Evolutionary conservation across 176 grass and related monocot genomes (phyloP), one percentile per base, ranked within the genome.

Genomic region (Alopecurus myosuroides): DNA sequence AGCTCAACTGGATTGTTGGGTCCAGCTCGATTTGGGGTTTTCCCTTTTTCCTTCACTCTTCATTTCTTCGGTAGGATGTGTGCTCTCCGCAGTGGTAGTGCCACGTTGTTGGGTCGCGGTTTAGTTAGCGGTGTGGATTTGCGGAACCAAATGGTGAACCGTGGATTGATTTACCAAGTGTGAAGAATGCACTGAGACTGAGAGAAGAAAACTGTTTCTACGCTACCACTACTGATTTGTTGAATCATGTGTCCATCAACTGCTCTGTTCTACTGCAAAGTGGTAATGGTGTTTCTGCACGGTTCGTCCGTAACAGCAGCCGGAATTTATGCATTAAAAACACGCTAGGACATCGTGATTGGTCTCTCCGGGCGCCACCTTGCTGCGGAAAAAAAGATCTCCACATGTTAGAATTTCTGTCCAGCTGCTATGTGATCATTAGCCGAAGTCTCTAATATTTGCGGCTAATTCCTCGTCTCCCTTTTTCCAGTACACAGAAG

Each of bases 141-240:
- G 79, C 84, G 53, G 11, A 65, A 86, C 84, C 88, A 30, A 72
- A 83, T 73, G 65, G 53, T 90, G 48, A 30, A 29, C 64, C 33
- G 17, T 42, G 37, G 79, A 36, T 86, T 86, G 1, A 56, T 86
- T 78, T 63, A 13, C 36, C 18, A 25, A 78, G n/a, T 66, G 79
- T 90, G 88, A 78, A 83, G 45, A 78, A 3, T 61, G 39, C 30
- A 49, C 45, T 80, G 23, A n/a, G n/a, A n/a, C n/a, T n/a, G 23
- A 31, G 77, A 42, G 55, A 9, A 31, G 19, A 35, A 35, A n/a
- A 51, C 17, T 22, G 26, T 34, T 52, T 52, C 15, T 22, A 53
- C 0, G 17, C 28, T 22, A 49, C 3, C 18, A 25, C 7, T 5
- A 0, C n/a, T 18, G 15, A 4, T 48, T 48, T 17, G 46, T 15